Percentiles rank a stretch among this genome's conserved stretches.
Conservation (phyloP, 83 land plant genomes). For the Picea mariana region DNA sequence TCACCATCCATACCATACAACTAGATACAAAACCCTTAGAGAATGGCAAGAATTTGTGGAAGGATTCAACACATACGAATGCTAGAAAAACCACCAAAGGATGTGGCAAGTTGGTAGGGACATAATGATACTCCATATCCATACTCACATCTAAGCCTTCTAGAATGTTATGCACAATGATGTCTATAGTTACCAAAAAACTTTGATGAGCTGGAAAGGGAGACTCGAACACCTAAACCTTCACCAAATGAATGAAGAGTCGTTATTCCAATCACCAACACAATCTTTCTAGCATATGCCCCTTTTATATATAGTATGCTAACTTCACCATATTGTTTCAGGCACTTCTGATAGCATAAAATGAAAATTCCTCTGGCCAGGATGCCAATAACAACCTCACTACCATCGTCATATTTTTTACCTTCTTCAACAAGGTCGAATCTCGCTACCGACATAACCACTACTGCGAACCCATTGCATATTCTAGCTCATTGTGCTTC, state of each 20-base stretch:
- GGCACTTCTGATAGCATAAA: slow-evolving; percentile 78
- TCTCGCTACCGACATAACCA: slow-evolving; percentile 56
- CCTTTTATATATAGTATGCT: slow-evolving; percentile 97
- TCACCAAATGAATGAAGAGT: slow-evolving; percentile 27
- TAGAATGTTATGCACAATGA: too few species aligned
- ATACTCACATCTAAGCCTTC: too few species aligned
- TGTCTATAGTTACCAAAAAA: slow-evolving; percentile 58
- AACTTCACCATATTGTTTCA: slow-evolving; percentile 89
- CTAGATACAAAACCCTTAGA: slow-evolving; percentile 98
- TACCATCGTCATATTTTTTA: slow-evolving; percentile 78
- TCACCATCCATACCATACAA: slow-evolving; percentile 99
- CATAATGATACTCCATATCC: too few species aligned
- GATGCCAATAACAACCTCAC: slow-evolving; percentile 84
- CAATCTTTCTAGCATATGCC: slow-evolving; percentile 85
- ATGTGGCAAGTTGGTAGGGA: too few species aligned
- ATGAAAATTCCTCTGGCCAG: slow-evolving; percentile 86
- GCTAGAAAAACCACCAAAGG: too few species aligned
- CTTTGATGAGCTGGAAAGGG: slow-evolving; percentile 96
- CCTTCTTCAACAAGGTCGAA: slow-evolving; percentile 56
- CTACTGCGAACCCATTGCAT: too few species aligned
- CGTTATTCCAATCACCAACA: slow-evolving; percentile 93
- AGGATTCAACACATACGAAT: slow-evolving; percentile 19
- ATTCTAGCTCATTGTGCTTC: too few species aligned
- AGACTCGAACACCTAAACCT: slow-evolving; percentile 97
- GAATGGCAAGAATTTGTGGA: slow-evolving; percentile 79